Evolutionary conservation across 495 filamentous ascomycete species (phyloP), one percentile per base, ranked within the genome.

Genomic region (Trichodelitschia bisporula): DNA sequence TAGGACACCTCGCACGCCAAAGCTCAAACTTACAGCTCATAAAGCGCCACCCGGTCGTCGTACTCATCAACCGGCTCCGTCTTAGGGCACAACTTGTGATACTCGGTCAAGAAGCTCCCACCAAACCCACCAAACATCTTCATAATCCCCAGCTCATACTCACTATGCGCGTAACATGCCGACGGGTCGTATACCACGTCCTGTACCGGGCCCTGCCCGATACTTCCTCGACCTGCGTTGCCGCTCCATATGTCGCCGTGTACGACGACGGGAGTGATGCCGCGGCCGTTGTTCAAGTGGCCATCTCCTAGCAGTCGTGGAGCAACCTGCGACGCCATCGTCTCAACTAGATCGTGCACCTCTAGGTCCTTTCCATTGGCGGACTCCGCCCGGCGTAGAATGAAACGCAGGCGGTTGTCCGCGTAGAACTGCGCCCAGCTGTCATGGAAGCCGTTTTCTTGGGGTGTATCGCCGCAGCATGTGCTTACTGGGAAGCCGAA

Each of bases 91-190:
- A 78, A 31, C 15, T 55, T 40, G 52, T 78, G 66, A 50, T 92
- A 92, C 50, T 79, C 71, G 14, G 58, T 61, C 51, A 72, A 70
- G 39, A 89, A 90, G 4, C 38, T 43, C 0, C 48, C 43, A 13
- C 69, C 69, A 56, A 89, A 92, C 3, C 84, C 84, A 0, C 83
- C 84, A 62, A 92, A 92, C 77, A 95, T 83, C 34, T 61, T 61
- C 83, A 91, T 92, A 30, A 92, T 91, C 1, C 84, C 83, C 29
- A 84, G 45, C 45, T 92, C 83, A 54, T 69, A 92, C 57, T 92
- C 83, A 11, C 56, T 69, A 47, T 90, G 78, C n/a, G 67, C 77
- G 50, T 83, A 91, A 32, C 68, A 70, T 23, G 65, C 58, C 11
- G 67, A 68, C 14, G 80, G 69, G 51, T 92, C 83, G 53, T 72